Percentiles rank a stretch among this genome's conserved stretches.
Evolutionary conservation across 352 stramenopile species (phyloP).

Genomic region (Phytophthora podocarpi): DNA sequence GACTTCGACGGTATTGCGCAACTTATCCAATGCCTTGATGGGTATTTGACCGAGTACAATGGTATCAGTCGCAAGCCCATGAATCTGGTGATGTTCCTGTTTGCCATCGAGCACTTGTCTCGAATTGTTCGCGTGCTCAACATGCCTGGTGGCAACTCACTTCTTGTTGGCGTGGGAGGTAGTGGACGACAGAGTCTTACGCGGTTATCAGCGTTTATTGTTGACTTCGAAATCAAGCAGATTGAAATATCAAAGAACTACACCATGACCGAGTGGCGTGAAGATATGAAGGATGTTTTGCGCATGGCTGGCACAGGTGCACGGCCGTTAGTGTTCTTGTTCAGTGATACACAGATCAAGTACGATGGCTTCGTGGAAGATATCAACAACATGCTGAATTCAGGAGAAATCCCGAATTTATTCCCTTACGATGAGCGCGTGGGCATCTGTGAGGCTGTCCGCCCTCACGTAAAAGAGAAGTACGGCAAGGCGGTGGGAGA

Average conservation of each 20-base stretch:
- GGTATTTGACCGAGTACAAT: conserved; percentile 94
- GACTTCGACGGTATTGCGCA: conserved; percentile 82
- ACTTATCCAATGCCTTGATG: conserved; percentile 87
- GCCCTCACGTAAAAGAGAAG: conserved; percentile 92
- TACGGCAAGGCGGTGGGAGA: conserved; percentile 89
- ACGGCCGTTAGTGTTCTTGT: conserved; percentile 92
- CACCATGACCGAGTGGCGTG: conserved; percentile 92
- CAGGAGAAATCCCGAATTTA: conserved; percentile 94
- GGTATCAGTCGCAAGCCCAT: conserved; percentile 93
- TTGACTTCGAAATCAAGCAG: conserved; percentile 92
- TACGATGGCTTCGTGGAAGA: conserved; percentile 96
- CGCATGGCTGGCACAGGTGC: conserved; percentile 87
- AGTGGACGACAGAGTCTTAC: conserved; percentile 93
- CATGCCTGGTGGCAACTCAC: conserved; percentile 93
- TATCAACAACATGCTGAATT: conserved; percentile 97
- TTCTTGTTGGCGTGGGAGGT: conserved; percentile 94
- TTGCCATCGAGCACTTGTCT: conserved; percentile 95
- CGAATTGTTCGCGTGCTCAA: conserved; percentile 93
- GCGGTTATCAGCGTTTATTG: conserved; percentile 92
- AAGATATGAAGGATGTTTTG: conserved; percentile 95
- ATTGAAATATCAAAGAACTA: conserved; percentile 97
- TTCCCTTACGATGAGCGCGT: conserved; percentile 94
- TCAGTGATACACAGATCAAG: conserved; percentile 96
- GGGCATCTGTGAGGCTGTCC: conserved; percentile 90
- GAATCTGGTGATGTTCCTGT: conserved; percentile 97